Conservation (phyloP, 768 basidiomycete genomes). For the Mycena polygramma region DNA sequence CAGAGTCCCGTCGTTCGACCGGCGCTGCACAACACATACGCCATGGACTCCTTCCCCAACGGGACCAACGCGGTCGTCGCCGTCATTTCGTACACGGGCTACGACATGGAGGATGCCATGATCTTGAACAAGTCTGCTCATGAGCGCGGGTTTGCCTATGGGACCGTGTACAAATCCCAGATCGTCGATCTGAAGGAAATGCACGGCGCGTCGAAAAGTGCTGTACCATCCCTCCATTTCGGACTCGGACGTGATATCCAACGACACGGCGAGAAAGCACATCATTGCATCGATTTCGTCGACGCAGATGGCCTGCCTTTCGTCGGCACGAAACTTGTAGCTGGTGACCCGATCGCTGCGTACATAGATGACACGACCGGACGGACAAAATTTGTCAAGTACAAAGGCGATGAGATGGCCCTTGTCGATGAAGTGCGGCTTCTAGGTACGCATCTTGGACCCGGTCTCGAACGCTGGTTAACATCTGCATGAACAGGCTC, state of each 20-base stretch:
- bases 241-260: conserved; percentile 85
- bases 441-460: conserved; percentile 68
- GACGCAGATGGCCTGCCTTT: conserved; percentile 89
- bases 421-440: conserved; percentile 94
- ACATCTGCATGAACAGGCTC: conserved; percentile 63
- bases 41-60: conserved; percentile 98
- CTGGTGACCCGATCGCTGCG: conserved; percentile 87
- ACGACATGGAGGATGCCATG: conserved; percentile 99
- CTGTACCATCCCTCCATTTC: conserved; percentile 86
- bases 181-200: conserved; percentile 91
- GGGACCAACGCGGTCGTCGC: conserved; percentile 98
- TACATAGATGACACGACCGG: conserved; percentile 90
- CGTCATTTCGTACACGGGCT: conserved; percentile 99
- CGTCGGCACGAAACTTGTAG: conserved; percentile 74
- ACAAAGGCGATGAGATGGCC: conserved; percentile 94
- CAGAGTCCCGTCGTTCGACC: conserved; percentile 97
- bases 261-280: conserved; percentile 60
- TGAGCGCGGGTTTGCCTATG: conserved; percentile 97
- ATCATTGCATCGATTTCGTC: conserved; percentile 64
- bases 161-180: conserved; percentile 95
- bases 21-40: conserved; percentile 90
- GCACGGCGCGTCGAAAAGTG: conserved; percentile 70
- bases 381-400: conserved; percentile 89
- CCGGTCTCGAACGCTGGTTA: conserved; percentile 2
- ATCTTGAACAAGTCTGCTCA: conserved; percentile 99